phyloP scores from a whole-genome alignment of 2,329 filamentous ascomycete species.

The Neofusicoccum ribis region DNA sequence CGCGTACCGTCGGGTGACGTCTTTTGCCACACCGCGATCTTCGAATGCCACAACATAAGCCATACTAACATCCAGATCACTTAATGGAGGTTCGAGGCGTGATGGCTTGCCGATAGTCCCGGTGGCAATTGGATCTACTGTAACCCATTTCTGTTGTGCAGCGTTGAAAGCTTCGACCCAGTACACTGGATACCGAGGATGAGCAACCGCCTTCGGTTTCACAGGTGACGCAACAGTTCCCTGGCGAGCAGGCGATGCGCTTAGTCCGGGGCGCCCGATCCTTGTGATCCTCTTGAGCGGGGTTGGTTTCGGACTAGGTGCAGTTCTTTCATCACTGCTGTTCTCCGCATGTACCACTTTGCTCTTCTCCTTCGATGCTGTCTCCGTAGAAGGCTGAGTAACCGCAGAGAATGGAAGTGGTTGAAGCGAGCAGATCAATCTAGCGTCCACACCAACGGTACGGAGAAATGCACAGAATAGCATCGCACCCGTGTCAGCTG shows the following conservation, averaged over 20 bases:
- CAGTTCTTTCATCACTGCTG: not conserved
- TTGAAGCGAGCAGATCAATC: constrained; percentile 89
- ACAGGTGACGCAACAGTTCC: not conserved
- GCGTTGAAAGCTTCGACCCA: constrained; percentile 93
- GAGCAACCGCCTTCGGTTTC: constrained; percentile 4
- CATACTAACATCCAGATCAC: constrained; percentile 73
- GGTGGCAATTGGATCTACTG: constrained; percentile 83
- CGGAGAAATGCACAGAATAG: constrained; percentile 86
- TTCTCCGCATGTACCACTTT: constrained; percentile 25
- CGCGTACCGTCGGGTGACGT: constrained; percentile 85
- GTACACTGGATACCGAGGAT: constrained; percentile 70
- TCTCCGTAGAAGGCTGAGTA: constrained; percentile 27
- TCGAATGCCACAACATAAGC: constrained; percentile 86
- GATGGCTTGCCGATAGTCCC: constrained; percentile 72
- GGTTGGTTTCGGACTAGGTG: not conserved
- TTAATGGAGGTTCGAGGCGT: constrained; percentile 79
- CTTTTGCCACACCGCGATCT: constrained; percentile 72
- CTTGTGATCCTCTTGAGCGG: constrained; percentile 16
- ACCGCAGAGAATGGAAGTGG: constrained; percentile 66
- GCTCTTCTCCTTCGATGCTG: constrained; percentile 27
- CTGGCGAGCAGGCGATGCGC: not conserved
- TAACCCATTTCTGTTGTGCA: constrained; percentile 87
- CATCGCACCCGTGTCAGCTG: constrained; percentile 85
- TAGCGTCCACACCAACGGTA: constrained; percentile 74
- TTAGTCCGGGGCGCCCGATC: not conserved